phyloP scores from a whole-genome alignment of 805 yeast genomes.

The Saturnispora galanensis region DNA sequence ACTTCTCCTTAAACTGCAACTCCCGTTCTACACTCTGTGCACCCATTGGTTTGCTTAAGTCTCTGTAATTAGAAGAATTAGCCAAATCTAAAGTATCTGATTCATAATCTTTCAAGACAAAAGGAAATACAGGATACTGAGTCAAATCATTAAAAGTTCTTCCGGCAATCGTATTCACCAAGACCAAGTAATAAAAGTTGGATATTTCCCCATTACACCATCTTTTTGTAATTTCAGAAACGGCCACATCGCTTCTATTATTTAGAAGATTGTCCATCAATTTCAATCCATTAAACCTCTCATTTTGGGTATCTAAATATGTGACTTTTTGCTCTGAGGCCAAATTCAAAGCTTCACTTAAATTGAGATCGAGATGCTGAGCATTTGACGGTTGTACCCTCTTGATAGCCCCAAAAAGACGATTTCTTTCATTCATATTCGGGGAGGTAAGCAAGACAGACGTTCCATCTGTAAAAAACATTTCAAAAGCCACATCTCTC shows the following conservation, averaged over 20 bases:
- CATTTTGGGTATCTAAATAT: constrained; percentile 8
- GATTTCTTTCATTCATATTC: constrained; percentile 44
- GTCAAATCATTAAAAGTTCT: constrained; percentile 83
- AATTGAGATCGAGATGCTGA: constrained; percentile 42
- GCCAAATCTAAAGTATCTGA: constrained; percentile 60
- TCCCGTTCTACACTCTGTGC: constrained; percentile 62
- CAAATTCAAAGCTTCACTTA: constrained; percentile 43
- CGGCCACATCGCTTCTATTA: constrained; percentile 12
- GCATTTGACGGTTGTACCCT: constrained; percentile 29
- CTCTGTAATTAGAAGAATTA: constrained; percentile 57
- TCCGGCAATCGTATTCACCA: constrained; percentile 77
- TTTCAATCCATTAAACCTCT: not conserved
- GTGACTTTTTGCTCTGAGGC: constrained; percentile 28
- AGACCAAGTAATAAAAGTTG: constrained; percentile 72
- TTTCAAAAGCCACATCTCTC: constrained; percentile 72
- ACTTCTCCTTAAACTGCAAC: constrained; percentile 57
- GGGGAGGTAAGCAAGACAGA: constrained; percentile 60
- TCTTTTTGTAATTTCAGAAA: constrained; percentile 45
- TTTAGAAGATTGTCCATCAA: constrained; percentile 11
- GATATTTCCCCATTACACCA: constrained; percentile 78
- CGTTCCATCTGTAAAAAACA: constrained; percentile 65
- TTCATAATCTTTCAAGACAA: constrained; percentile 78
- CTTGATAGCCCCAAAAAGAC: constrained; percentile 29
- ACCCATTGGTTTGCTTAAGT: constrained; percentile 85
- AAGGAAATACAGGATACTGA: constrained; percentile 86